Conservation (phyloP, 2,329 filamentous ascomycete species). For the Lachnum nothofagi region DNA sequence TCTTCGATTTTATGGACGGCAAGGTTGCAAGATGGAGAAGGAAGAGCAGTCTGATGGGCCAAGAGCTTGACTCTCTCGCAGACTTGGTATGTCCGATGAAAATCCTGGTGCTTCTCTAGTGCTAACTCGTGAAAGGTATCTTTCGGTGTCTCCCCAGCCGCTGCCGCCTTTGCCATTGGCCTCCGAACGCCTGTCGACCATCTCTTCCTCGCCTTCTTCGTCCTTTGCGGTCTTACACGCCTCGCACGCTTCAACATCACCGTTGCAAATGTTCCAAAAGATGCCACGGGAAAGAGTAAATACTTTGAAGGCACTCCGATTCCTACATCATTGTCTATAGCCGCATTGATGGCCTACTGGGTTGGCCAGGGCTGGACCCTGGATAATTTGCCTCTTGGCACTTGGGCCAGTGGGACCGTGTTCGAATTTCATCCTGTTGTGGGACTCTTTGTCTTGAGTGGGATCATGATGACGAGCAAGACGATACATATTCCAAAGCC, state of each 20-base stretch:
- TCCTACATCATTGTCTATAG: constrained; percentile 78
- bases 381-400: constrained; percentile 71
- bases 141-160: constrained; percentile 86
- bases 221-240: constrained; percentile 87
- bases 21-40: constrained; percentile 93
- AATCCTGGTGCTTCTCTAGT: not conserved
- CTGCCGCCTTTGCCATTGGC: constrained; percentile 82
- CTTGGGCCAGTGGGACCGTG: constrained; percentile 58
- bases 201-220: constrained; percentile 74
- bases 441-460: constrained; percentile 77
- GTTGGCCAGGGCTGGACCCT: constrained; percentile 74
- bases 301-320: constrained; percentile 98
- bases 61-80: constrained; percentile 91
- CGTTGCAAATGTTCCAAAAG: constrained; percentile 81
- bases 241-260: constrained; percentile 98
- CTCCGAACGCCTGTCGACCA: constrained; percentile 81
- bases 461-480: constrained; percentile 92
- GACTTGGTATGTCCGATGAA: constrained; percentile 64
- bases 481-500: constrained; percentile 92
- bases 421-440: constrained; percentile 83
- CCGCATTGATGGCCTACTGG: constrained; percentile 85
- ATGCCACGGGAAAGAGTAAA: constrained; percentile 80
- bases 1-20: constrained; percentile 98
- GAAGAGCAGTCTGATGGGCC: constrained; percentile 96
- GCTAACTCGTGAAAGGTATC: constrained; percentile 61